Evolutionary conservation across 75 land plant species (phyloP).

Genomic region (Azolla pinnata): DNA sequence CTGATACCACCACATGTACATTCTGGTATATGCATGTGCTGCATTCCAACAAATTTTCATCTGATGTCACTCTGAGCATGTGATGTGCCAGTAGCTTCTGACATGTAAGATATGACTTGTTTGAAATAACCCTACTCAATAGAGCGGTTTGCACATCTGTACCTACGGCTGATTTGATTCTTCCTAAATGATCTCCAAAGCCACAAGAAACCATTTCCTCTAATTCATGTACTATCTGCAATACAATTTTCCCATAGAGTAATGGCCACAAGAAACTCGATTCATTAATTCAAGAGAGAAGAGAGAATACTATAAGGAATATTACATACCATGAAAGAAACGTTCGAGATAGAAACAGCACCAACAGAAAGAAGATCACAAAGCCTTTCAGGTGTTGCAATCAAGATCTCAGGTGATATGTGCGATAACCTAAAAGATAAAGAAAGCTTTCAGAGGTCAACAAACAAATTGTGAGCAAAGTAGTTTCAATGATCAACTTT

Average conservation of each 20-base stretch:
- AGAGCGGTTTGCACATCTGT: background rate
- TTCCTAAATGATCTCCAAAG: background rate
- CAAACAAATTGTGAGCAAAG: no score
- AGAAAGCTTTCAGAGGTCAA: background rate
- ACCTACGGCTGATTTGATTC: background rate
- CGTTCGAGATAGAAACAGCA: slow-evolving; percentile 58
- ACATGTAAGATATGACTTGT: background rate
- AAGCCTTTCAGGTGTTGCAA: slow-evolving; percentile 80
- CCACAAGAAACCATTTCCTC: background rate
- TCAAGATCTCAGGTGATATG: slow-evolving; percentile 58
- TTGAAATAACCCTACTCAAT: background rate
- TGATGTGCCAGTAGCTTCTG: slow-evolving; percentile 1
- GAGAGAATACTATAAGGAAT: background rate
- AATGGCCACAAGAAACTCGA: no score
- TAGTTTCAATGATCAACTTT: no score
- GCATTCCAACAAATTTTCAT: background rate
- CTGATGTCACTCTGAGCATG: background rate
- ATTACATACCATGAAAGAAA: slow-evolving; percentile 59
- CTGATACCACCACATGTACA: slow-evolving; percentile 1
- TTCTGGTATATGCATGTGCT: slow-evolving; percentile 3
- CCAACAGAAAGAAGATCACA: slow-evolving; percentile 47
- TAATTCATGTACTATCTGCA: background rate
- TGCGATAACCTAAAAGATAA: background rate
- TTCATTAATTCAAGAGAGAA: background rate
- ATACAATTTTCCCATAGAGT: no score